phyloP scores from a whole-genome alignment of 345 rosid species.

The Aethionema arabicum region DNA sequence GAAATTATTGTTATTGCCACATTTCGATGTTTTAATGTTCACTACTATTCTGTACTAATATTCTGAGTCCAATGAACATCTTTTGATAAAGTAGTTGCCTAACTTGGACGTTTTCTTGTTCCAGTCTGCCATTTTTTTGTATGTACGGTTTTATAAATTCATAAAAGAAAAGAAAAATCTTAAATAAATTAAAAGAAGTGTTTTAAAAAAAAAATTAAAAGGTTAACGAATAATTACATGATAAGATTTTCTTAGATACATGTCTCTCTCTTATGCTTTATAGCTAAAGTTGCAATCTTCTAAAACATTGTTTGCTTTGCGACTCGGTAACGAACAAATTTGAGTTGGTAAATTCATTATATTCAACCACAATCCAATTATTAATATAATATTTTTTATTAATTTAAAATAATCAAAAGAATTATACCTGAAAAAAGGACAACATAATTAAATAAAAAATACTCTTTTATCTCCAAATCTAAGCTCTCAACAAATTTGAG shows the following conservation, averaged over 20 bases:
- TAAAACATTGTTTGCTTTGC: constrained; percentile 33
- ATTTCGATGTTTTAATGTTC: background rate
- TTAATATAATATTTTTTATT: background rate
- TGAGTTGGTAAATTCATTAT: constrained; percentile 7
- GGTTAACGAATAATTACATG: background rate
- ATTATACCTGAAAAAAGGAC: constrained; percentile 17
- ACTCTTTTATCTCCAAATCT: constrained; percentile 22
- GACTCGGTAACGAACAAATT: constrained; percentile 37
- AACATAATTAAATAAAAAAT: constrained; percentile 20
- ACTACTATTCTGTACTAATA: constrained; percentile 4
- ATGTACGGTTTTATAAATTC: background rate
- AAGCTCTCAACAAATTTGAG: constrained; percentile 24
- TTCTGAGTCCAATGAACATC: constrained; percentile 8
- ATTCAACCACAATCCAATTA: constrained; percentile 3
- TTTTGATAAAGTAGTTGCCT: constrained; percentile 26
- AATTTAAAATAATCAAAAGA: constrained; percentile 16
- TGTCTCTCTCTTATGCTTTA: constrained; percentile 19
- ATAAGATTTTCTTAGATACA: background rate
- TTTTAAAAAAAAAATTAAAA: background rate
- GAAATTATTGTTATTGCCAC: background rate
- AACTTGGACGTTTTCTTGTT: constrained; percentile 21
- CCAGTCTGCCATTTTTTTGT: constrained; percentile 17
- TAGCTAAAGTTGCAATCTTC: constrained; percentile 17
- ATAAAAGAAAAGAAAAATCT: background rate
- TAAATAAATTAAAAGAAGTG: no score